Evolutionary conservation across 495 filamentous ascomycete species (phyloP), one percentile per base, ranked within the genome.

Genomic region (Penicillium soppii): DNA sequence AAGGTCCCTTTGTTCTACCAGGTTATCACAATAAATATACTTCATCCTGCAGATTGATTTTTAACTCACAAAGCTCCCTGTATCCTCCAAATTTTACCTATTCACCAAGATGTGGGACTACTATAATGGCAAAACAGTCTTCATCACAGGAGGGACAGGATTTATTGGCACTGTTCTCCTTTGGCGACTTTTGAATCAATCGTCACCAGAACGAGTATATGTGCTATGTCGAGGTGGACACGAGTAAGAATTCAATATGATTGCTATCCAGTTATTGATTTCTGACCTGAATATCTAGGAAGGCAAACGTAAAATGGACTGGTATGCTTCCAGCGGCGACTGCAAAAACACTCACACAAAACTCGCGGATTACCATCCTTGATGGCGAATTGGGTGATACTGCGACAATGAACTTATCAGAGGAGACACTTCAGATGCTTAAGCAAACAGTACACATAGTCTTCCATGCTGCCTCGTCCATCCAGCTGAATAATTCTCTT

Each of bases 341-440:
- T 10, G 58, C 56, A 8, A 45, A 56, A 1, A 22, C 21, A 8
- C 51, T 65, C 9, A 47, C 29, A 16, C 27, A 54, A 1, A 62
- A 53, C 47, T 16, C 52, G 2, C 19, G 50, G 22, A 45, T 65
- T 21, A 65, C 58, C 0, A 46, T 65, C 23, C 40, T 65, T 19
- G 62, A 65, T 25, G 62, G 62, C 21, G 62, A 65, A 41, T 16
- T 65, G 15, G 62, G 62, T 12, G 47, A 65, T 19, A 65, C 62
- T 0, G 58, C 62, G n/a, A 65, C 56, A 19, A 65, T 65, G 62
- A 23, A 51, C 42, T 47, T 65, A n/a, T 38, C 55, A 10, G 58
- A 65, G 17, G 50, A 55, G 0, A 43, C 42, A 10, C 21, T 65
- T 0, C 62, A 65, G 29, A 62, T 65, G 55, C 42, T 65, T 15